Conservation (phyloP, 73 alveolate genomes). For the Paraurostyla sp. region DNA sequence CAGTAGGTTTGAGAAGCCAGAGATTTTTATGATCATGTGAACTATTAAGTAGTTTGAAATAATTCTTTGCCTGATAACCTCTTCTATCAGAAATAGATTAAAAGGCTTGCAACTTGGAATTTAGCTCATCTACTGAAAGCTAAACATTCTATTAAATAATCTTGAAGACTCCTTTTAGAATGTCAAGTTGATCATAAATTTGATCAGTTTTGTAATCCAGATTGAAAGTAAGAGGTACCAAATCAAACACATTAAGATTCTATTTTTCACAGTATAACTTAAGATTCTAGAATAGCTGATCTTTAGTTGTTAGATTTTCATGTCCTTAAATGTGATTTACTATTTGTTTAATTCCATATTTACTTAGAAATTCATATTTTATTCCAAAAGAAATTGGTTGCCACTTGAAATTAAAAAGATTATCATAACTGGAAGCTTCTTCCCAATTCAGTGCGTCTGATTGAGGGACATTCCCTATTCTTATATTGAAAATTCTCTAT, state of each 20-base stretch:
- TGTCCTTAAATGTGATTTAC: conserved; percentile 93
- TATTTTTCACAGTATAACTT: conserved; percentile 80
- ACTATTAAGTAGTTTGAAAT: background rate
- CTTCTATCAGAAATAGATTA: background rate
- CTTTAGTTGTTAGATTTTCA: conserved; percentile 86
- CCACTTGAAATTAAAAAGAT: conserved; percentile 87
- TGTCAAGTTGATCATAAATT: background rate
- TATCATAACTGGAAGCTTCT: conserved; percentile 57
- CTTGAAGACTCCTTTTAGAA: background rate
- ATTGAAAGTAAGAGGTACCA: conserved; percentile 41
- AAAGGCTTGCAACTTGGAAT: background rate
- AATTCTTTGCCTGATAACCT: background rate
- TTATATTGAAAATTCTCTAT: background rate
- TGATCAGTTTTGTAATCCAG: conserved; percentile 1
- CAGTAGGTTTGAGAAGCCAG: conserved; percentile 92
- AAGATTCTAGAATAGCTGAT: conserved; percentile 78
- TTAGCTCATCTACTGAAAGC: background rate
- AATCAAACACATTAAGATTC: conserved; percentile 79
- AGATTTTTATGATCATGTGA: conserved; percentile 78
- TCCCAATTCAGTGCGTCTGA: conserved; percentile 56
- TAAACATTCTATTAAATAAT: background rate
- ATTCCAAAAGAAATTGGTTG: conserved; percentile 76
- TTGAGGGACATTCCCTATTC: background rate
- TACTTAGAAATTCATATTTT: conserved; percentile 69
- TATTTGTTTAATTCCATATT: conserved; percentile 76